Evolutionary conservation across 805 yeast species (phyloP).

Genomic region (Kodamaea hsintzibuensis): DNA sequence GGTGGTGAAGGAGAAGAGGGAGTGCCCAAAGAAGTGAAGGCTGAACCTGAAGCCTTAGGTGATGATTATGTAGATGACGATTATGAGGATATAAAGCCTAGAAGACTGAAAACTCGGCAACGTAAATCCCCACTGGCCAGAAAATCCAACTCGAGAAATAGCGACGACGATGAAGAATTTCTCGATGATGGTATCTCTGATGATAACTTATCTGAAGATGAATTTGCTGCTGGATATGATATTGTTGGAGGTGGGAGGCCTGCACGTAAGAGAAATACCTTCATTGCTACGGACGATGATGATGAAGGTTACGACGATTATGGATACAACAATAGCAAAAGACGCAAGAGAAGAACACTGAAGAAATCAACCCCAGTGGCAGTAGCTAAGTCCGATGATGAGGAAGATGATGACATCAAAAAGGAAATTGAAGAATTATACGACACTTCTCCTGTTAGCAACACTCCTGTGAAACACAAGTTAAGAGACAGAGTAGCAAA

Average conservation of each 20-base stretch:
- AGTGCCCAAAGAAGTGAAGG: background rate
- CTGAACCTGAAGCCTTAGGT: background rate
- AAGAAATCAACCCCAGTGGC: conserved; percentile 2
- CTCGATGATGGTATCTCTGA: conserved; percentile 6
- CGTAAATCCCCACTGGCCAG: conserved; percentile 16
- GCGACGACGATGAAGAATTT: conserved; percentile 13
- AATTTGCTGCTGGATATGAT: conserved; percentile 15
- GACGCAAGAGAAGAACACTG: conserved; percentile 14
- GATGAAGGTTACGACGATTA: conserved; percentile 19
- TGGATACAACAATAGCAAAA: conserved; percentile 9
- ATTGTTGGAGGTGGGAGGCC: conserved; percentile 7
- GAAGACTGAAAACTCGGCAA: background rate
- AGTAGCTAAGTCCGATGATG: conserved; percentile 12
- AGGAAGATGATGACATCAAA: conserved; percentile 44
- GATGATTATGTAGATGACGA: conserved; percentile 13
- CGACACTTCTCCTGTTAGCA: conserved; percentile 58
- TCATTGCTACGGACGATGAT: conserved; percentile 42
- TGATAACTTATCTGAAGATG: conserved; percentile 11
- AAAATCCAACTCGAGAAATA: conserved; percentile 12
- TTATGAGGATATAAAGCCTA: conserved; percentile 1
- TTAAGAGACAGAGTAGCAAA: conserved; percentile 51
- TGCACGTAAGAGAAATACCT: conserved; percentile 24
- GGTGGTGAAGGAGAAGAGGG: conserved; percentile 13
- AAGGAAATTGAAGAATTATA: conserved; percentile 68
- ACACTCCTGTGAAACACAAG: conserved; percentile 43